These are phyloP conservation scores for Ogataea populi-albae DNA, from an alignment of 805 yeast species.

Conservation along the genomic window DNA sequence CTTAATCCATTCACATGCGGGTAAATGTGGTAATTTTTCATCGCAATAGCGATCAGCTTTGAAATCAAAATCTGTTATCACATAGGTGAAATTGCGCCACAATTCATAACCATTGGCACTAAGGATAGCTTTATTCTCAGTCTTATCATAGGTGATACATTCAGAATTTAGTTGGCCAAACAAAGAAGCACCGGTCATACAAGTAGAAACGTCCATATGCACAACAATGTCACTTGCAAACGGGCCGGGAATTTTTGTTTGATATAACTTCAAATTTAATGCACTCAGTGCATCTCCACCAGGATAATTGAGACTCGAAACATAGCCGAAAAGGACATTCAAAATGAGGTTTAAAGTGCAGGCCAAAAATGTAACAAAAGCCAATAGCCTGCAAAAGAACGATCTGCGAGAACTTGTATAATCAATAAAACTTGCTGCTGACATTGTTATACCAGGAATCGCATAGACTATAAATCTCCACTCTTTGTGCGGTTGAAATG, in stretches of 20 bases:
- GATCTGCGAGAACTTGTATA: conserved; percentile 17
- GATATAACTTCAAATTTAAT: conserved; percentile 39
- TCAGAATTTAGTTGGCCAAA: conserved; percentile 60
- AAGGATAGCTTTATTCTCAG: conserved; percentile 51
- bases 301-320: conserved; percentile 79
- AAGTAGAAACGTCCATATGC: conserved; percentile 75
- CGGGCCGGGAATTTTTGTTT: conserved; percentile 3
- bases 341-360: conserved; percentile 35
- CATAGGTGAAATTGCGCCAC: conserved; percentile 52
- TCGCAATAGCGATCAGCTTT: conserved; percentile 12
- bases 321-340: conserved; percentile 52
- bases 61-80: conserved; percentile 41
- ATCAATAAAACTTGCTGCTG: conserved; percentile 48
- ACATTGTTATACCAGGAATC: conserved; percentile 62
- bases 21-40: conserved; percentile 23
- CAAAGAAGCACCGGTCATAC: conserved; percentile 83
- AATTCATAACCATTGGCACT: conserved; percentile 15
- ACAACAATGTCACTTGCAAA: conserved; percentile 35
- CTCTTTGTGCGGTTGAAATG: conserved; percentile 88
- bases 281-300: conserved; percentile 72
- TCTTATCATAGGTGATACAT: conserved; percentile 63
- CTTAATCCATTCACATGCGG: conserved; percentile 42
- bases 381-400: conserved; percentile 14
- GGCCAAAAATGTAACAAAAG: conserved; percentile 32
- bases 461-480: conserved; percentile 85